Base-by-base conservation (phyloP, 768 basidiomycete genomes). In the Kwoniella dejecticola region DNA sequence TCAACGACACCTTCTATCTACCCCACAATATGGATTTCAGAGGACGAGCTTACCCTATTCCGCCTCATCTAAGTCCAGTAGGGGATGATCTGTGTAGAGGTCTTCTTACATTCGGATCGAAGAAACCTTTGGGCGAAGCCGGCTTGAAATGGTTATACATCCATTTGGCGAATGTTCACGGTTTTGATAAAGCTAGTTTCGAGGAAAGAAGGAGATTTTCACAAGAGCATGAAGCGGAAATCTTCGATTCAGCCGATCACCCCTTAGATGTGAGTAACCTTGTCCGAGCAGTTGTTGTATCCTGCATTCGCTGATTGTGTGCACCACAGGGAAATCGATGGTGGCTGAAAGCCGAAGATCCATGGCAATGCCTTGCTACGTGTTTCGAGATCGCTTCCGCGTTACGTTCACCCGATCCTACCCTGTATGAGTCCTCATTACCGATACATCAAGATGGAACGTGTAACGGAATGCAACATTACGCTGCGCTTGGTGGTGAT, bases 391-490 rank as follows among this genome's bases (percentile, higher is more conserved):
- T 98, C n/a, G 83, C 83, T 46, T 83, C 83, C 0, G 95, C 95
- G 1, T 82, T 94, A 0, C 84, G 88, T 41, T 88, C 88, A 0
- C 84, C 85, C 15, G 83, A 86, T 41, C 84, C 85, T 0, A 83
- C 82, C 62, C 75, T 78, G 19, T 88, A 81, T 78, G 79, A 83
- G 70, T 91, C 87, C 2, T 79, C 81, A 17, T 83, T 96, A n/a
- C 96, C 96, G 0, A 85, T 97, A 5, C 96, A 99, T 76, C 95
- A 98, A 79, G 96, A 99, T 67, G 95, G 96, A 2, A 97, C 96
- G 0, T 99, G 96, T 71, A 99, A 99, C 69, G 96, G 95, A 26
- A 83, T 99, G 65, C 96, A 99, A 80, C 95, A 99, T 78, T 99
- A 99, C 72, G 96, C 96, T 5, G 96, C 96, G 0, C 85, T 99